Base-by-base conservation (phyloP, 768 basidiomycete species). In the Rhodocollybia butyracea region DNA sequence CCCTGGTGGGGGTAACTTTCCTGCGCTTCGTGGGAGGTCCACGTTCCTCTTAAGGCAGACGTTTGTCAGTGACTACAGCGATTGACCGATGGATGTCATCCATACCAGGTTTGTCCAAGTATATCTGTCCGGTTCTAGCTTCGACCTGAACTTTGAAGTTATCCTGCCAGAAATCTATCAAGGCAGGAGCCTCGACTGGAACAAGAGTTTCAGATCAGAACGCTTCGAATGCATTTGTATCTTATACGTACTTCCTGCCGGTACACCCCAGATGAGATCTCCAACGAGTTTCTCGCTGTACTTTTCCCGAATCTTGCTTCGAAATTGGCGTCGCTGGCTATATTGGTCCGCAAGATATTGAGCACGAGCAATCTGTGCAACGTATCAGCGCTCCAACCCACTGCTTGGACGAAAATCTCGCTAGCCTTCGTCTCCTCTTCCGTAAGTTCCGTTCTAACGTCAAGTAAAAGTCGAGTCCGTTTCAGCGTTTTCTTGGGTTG, bases 401-500 rank as follows among this genome's bases (percentile, higher is more conserved):
- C 11, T 12, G 32, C 50, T 30, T 38, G 29, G 19, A 19, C 29
- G 43, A 43, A 27, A 41, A 43, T 32, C 19, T 40, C 38, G 22
- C 34, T 57, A 55, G 83, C 91, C 75, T 86, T 88, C 41, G 94
- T 73, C 69, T 94, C 89, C 3, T 89, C 86, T 56, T 92, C 89
- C 4, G 90, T 89, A 34, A 94, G 70, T 64, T 94, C 91, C 5
- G 84, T 94, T 57, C 89, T 78, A 4, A 77, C 70, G 66, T 94
- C 91, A 6, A 93, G 67, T 3, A 89, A 70, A 39, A 85, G 65
- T 42, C 84, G 76, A 10, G 79, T 87, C 54, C 75, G 67, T 64
- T 82, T 88, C 51, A 60, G 46, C 57, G 71, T 73, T 62, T 66
- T 71, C 51, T 27, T 55, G n/a, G n/a, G n/a, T 17, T 46, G 47